Evolutionary conservation across 2,329 filamentous ascomycete species (phyloP), one percentile per base, ranked within the genome.

Genomic region (Juglanconis oblonga): DNA sequence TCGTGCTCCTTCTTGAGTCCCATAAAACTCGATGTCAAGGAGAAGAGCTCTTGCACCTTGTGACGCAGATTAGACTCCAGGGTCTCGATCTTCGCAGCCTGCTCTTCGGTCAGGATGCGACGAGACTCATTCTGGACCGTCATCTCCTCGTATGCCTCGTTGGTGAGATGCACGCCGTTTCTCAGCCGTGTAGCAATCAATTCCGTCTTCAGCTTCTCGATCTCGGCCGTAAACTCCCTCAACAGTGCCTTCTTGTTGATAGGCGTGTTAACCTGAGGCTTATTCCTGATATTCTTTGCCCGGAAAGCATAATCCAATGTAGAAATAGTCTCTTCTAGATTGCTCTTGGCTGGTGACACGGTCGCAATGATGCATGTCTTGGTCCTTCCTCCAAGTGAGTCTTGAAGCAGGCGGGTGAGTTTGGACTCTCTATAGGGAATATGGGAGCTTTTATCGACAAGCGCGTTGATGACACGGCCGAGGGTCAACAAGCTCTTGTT

Each of bases 311-410:
- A 99, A 73, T 99, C 95, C 1, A 99, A 82, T 0, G 96, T 99
- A 0, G 95, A 98, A 62, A 99, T 98, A 0, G 96, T 99, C 74
- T 99, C 95, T 70, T 99, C 95, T 1, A 99, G 80, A 68, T 98
- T 99, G 74, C 89, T 93, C 74, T 95, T 96, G 7, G 93, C 92
- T 1, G 95, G 93, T 2, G 95, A 98, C 45, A 99, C 84, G 0
- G 95, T 99, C 5, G 95, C 95, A 69, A 99, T 98, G 66, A 99
- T 99, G 78, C 95, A 99, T 0, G 95, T 99, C 72, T 99, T 99
- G 1, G 96, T 99, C 55, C 90, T 87, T 3, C 95, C 95, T 63
- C 95, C 95, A 0, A 99, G 84, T 0, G 96, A 99, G 72, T 99
- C 96, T 86, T 99, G 96, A 24, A 99, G 80, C 4, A 99, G 79